Evolutionary conservation across 2,329 filamentous ascomycete species (phyloP).

Genomic region (Scytalidium sp.): DNA sequence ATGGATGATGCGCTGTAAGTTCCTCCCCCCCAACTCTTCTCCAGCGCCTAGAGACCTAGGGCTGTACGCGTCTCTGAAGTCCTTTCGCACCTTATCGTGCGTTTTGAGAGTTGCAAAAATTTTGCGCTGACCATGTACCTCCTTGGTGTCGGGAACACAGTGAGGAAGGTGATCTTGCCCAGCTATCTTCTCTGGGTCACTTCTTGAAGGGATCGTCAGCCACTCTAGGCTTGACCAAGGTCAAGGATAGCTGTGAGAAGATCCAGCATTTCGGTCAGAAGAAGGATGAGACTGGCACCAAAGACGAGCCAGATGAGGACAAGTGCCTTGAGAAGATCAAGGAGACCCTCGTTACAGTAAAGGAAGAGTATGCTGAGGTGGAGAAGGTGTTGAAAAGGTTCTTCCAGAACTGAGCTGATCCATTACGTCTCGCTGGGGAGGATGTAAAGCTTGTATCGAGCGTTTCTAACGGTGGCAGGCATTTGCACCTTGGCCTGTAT

Average conservation of each 20-base stretch:
- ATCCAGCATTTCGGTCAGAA: constrained; percentile 89
- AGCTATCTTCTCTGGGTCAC: constrained; percentile 82
- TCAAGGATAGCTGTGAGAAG: constrained; percentile 92
- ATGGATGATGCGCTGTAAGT: constrained; percentile 85
- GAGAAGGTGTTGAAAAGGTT: constrained; percentile 62
- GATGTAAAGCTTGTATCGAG: background rate
- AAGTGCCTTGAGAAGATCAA: constrained; percentile 68
- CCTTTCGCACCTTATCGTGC: background rate
- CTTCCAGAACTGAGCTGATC: constrained; percentile 17
- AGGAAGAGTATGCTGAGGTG: constrained; percentile 73
- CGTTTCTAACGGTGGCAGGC: background rate
- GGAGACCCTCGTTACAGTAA: constrained; percentile 67
- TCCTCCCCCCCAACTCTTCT: constrained; percentile 3
- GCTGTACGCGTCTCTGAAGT: background rate
- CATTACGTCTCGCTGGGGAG: background rate
- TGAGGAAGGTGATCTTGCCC: constrained; percentile 62
- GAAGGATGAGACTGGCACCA: constrained; percentile 73
- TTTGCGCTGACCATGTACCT: constrained; percentile 4
- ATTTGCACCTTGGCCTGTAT: no score
- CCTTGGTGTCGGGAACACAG: constrained; percentile 40
- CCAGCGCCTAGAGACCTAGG: background rate
- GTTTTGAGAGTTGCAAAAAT: background rate
- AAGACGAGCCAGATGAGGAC: constrained; percentile 62
- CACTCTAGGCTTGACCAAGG: constrained; percentile 84
- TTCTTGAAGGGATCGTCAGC: constrained; percentile 97